Evolutionary conservation across 148 eudicot species (phyloP).

Genomic region (Nepenthes gracilis): DNA sequence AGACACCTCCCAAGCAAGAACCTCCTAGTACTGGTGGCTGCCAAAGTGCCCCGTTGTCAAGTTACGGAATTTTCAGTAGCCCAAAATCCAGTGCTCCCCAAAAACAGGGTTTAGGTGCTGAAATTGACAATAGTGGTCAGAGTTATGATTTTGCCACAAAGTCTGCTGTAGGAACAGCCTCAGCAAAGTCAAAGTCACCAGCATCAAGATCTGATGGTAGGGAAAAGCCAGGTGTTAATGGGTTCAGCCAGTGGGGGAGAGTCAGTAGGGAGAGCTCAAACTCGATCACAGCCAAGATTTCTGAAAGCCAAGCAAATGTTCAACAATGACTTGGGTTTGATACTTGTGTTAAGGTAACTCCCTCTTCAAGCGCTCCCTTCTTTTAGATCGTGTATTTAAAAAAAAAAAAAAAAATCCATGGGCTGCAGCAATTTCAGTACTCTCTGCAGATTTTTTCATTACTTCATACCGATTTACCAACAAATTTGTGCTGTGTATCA

Average conservation of each 20-base stretch:
- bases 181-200: too few relatives aligned
- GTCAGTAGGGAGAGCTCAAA: slow-evolving; percentile 15
- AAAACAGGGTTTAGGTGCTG: neutral
- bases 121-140: neutral
- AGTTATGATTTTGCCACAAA: neutral
- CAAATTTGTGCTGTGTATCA: too few relatives aligned
- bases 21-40: slow-evolving; percentile 3
- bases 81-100: slow-evolving; percentile 1
- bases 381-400: too few relatives aligned
- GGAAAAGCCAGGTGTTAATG: slow-evolving; percentile 3
- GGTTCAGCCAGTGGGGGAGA: slow-evolving; percentile 14
- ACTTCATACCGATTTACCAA: too few relatives aligned
- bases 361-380: too few relatives aligned
- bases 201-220: slow-evolving; percentile 8
- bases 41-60: slow-evolving; percentile 7
- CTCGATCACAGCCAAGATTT: neutral
- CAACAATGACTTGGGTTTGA: neutral
- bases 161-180: neutral
- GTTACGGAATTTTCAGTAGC: slow-evolving; percentile 31
- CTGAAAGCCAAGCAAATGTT: slow-evolving; percentile 1
- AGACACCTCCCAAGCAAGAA: slow-evolving; percentile 8
- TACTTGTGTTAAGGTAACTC: too few relatives aligned
- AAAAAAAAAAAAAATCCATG: too few relatives aligned
- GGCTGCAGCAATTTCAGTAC: too few relatives aligned
- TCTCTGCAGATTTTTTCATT: too few relatives aligned